Evolutionary conservation across 495 filamentous ascomycete species (phyloP).

Genomic region (Aspergillus biplanus): DNA sequence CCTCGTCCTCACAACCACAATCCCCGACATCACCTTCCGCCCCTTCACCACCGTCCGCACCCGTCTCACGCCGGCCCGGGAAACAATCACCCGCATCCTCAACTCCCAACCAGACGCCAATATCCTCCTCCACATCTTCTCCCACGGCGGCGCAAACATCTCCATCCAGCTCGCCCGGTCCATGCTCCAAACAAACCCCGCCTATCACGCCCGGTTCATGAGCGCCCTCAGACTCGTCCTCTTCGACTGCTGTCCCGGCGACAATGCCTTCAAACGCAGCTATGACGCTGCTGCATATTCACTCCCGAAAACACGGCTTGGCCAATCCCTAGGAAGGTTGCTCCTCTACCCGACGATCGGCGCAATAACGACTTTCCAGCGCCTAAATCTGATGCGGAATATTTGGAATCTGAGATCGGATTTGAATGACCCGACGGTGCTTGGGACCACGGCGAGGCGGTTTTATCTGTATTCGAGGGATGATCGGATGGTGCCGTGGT

Average conservation of each 20-base stretch:
- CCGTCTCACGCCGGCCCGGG: conserved; percentile 2
- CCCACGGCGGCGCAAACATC: conserved; percentile 16
- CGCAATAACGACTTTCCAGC: not conserved
- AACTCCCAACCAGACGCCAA: not conserved
- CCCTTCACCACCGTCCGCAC: not conserved
- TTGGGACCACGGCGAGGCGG: conserved; percentile 2
- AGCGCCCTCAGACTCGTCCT: not conserved
- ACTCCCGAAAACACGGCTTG: not conserved
- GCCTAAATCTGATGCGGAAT: not conserved
- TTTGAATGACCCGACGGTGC: conserved; percentile 11
- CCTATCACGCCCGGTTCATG: not conserved
- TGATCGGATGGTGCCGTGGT: conserved; percentile 14
- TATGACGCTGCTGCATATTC: conserved; percentile 7
- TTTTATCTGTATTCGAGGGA: conserved; percentile 13
- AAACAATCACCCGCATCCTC: not conserved
- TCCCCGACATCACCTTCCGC: conserved; percentile 6
- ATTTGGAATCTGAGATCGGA: conserved; percentile 1
- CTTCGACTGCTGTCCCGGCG: conserved; percentile 19
- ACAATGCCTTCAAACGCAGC: conserved; percentile 3
- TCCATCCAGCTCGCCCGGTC: conserved; percentile 7
- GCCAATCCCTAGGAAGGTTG: not conserved
- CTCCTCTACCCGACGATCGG: conserved; percentile 11
- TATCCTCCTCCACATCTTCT: conserved; percentile 19
- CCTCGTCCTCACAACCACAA: conserved; percentile 2
- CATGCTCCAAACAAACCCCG: not conserved